Conservation (phyloP, 352 stramenopile genomes). For the Phytophthora quininea region DNA sequence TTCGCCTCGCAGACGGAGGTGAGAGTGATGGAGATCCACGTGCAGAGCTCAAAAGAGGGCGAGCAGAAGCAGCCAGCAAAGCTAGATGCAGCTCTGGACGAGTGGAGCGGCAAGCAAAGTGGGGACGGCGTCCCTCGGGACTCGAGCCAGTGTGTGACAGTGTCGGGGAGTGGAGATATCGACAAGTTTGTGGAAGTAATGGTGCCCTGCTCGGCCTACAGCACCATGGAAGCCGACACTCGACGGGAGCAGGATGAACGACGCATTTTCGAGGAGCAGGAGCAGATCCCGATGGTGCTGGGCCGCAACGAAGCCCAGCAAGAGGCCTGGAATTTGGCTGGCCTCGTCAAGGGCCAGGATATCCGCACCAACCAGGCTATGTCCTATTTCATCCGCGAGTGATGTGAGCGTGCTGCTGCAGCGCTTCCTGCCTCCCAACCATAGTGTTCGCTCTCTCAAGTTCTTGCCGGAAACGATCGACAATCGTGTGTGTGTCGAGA, state of each 20-base stretch:
- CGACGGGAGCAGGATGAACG: conserved; percentile 56
- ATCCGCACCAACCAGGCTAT: conserved; percentile 84
- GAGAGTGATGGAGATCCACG: conserved; percentile 84
- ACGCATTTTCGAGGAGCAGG: conserved; percentile 58
- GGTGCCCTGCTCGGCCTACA: conserved; percentile 62
- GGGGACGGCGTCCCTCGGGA: conserved; percentile 44
- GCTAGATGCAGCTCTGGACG: conserved; percentile 14
- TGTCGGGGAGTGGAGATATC: conserved; percentile 45
- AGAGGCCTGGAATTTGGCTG: conserved; percentile 75
- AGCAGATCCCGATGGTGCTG: conserved; percentile 66
- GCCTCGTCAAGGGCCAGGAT: conserved; percentile 74
- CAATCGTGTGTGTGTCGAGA: conserved; percentile 75
- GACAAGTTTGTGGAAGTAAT: conserved; percentile 60
- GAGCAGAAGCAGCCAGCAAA: conserved; percentile 8
- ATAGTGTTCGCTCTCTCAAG: conserved; percentile 65
- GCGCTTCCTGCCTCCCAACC: conserved; percentile 77
- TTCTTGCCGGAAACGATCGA: conserved; percentile 88
- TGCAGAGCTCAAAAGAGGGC: conserved; percentile 51
- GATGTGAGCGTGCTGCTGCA: conserved; percentile 77
- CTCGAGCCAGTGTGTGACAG: conserved; percentile 46
- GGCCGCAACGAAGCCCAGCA: conserved; percentile 76
- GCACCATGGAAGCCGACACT: conserved; percentile 49
- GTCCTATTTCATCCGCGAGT: conserved; percentile 67
- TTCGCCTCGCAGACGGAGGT: conserved; percentile 80
- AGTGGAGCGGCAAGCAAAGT: conserved; percentile 8